Base-by-base conservation (phyloP, 225 moss, liverwort and hornwort species). In the Ulota crispa region DNA sequence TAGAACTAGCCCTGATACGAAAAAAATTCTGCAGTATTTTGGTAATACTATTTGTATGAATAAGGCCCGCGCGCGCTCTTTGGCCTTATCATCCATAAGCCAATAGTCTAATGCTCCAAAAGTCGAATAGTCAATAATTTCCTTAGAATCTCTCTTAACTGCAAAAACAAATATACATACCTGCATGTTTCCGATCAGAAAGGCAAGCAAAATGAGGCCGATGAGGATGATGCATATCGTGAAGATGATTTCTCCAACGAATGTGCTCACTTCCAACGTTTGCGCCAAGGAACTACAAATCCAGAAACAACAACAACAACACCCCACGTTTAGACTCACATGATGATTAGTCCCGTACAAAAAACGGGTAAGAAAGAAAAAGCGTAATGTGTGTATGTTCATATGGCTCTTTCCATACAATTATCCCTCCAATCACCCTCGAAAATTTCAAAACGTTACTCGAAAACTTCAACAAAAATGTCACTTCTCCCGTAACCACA, bases 181-280 rank as follows among this genome's bases (percentile, higher is more conserved):
- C 84, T 91, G 89, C 88, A 93, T 89, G 78, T 93, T 93, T 5
- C 92, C 93, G 50, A 92, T 92, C 52, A 92, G 75, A 41, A 92
- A 84, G 42, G 92, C 92, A 43, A 92, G 91, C 50, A 92, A 85
- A 66, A 92, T 84, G 27, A 92, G 76, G 31, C 92, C 92, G 1
- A 55, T 57, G 78, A 89, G 87, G 89, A 92, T 88, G 71, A 93
- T 86, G 54, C 84, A 18, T 57, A 92, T 92, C 61, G 85, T 80
- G 77, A 93, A 93, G 73, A 91, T 78, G 57, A 92, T 87, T 63
- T 92, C 92, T 56, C 91, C 87, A 3, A 80, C 78, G 37, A 76
- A 93, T 5, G 89, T 92, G 68, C 93, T 92, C 64, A 90, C 89
- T 15, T 9, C 11, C 23, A 90, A 66, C 18, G 85, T 87, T 67